phyloP scores from a whole-genome alignment of 2,329 filamentous ascomycete species.

The Sordariomycetes sp. region DNA sequence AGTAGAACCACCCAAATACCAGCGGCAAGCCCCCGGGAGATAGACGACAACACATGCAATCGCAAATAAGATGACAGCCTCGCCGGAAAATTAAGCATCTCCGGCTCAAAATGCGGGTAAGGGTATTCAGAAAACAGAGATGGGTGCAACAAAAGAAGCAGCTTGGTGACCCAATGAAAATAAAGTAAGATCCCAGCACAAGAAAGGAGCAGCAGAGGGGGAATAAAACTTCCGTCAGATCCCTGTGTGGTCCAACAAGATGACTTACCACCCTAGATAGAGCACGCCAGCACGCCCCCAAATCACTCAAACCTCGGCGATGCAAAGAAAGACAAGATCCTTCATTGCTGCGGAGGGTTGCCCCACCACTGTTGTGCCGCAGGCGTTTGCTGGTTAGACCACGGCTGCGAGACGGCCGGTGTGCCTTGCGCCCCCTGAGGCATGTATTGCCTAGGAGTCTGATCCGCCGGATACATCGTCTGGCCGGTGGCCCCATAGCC shows the following conservation, averaged over 20 bases:
- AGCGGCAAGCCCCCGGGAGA: neutral
- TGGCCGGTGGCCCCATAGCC: constrained; percentile 36
- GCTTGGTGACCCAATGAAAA: neutral
- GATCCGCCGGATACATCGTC: constrained; percentile 47
- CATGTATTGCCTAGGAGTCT: constrained; percentile 55
- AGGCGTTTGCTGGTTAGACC: constrained; percentile 48
- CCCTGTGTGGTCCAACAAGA: neutral
- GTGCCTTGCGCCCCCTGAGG: constrained; percentile 41
- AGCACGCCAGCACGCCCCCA: neutral
- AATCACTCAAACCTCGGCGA: neutral
- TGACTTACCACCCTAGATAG: neutral
- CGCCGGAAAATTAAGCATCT: neutral
- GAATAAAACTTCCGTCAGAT: neutral
- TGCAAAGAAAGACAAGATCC: neutral
- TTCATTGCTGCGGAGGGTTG: constrained; percentile 29
- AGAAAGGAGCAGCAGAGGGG: neutral
- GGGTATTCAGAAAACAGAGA: neutral
- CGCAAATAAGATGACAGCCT: neutral
- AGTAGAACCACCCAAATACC: neutral
- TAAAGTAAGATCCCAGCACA: neutral
- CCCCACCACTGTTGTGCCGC: constrained; percentile 41
- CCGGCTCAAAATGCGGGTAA: neutral
- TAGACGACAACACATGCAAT: neutral
- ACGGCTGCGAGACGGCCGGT: constrained; percentile 36
- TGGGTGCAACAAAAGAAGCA: neutral